Base-by-base conservation (phyloP, 805 yeast species). In the Wickerhamomyces silvicola region DNA sequence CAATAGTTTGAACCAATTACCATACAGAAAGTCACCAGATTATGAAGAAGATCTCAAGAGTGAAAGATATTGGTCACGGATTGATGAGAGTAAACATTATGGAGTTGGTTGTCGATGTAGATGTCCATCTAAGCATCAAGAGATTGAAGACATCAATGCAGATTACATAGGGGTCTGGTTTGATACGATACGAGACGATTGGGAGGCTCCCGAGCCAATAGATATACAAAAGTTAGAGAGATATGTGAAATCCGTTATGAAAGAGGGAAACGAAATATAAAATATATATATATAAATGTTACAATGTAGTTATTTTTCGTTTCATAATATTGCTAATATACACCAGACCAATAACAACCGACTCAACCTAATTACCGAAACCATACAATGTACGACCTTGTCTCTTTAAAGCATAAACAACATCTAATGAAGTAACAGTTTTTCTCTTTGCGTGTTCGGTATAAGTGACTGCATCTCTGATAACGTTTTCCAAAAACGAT, bases 391-490 rank as follows among this genome's bases (percentile, higher is more conserved):
- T 92, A 75, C 97, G 84, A 64, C 98, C 98, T 78, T 92, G 97
- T 81, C 97, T 87, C 92, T 90, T 90, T 72, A 90, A 83, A 59
- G 97, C 97, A 69, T 90, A 90, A 59, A 90, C 97, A 54, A 90
- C 97, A 65, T 90, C 98, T 61, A 90, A 78, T 43, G 98, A 88
- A 54, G 98, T 90, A 57, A 90, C 97, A 49, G 98, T 92, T 87
- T 90, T 90, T 81, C 98, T 87, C 92, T 92, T 92, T 59, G 97
- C 98, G 81, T 90, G 97, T 74, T 92, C 97, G 52, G 98, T 92
- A 78, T 90, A 90, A 57, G 97, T 87, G 59, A 92, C 97, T 57
- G 98, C 97, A 58, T 92, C 97, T 78, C 97, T 86, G 72, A 90
- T 90, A 54, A 92, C 96, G 61, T 84, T 81, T 71, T 86, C 96